Percentiles rank a stretch among this genome's conserved stretches.
Evolutionary conservation across 2,329 filamentous ascomycete genomes (phyloP).

Genomic region (Ophiostoma himal-ulmi): DNA sequence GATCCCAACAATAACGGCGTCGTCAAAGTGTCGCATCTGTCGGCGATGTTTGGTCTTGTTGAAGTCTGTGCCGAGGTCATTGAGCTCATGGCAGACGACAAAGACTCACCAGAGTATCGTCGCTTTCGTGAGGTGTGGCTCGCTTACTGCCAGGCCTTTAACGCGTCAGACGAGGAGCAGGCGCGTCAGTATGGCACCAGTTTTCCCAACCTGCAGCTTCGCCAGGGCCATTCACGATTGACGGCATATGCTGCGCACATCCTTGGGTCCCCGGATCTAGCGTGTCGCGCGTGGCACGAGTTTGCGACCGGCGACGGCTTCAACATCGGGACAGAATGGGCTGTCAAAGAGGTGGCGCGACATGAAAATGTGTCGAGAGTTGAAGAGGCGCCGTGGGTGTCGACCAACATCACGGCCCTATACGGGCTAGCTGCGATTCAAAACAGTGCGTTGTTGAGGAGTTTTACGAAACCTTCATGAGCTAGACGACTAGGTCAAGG

Average conservation of each 20-base stretch:
- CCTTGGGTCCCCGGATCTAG: not conserved
- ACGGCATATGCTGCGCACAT: not conserved
- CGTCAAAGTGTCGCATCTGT: not conserved
- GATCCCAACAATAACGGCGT: not conserved
- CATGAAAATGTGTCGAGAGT: not conserved
- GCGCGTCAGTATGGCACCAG: not conserved
- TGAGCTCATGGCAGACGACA: not conserved
- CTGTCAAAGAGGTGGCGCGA: not conserved
- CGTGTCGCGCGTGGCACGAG: constrained; percentile 5
- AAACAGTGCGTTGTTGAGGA: not conserved
- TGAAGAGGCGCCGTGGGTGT: constrained; percentile 1
- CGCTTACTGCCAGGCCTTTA: not conserved
- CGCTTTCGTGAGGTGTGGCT: constrained; percentile 5
- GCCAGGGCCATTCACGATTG: not conserved
- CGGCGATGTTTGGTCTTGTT: constrained; percentile 7
- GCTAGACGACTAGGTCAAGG: not conserved
- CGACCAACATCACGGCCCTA: constrained; percentile 7
- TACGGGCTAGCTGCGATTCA: constrained; percentile 1
- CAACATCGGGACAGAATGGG: not conserved
- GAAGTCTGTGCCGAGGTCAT: constrained; percentile 1
- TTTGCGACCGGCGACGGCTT: constrained; percentile 6
- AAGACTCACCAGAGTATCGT: not conserved
- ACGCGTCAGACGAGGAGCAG: constrained; percentile 2
- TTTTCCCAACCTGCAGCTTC: constrained; percentile 7
- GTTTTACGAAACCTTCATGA: not conserved